Evolutionary conservation across 2,329 filamentous ascomycete species (phyloP), one percentile per base, ranked within the genome.

Genomic region (Epichloe elymi): DNA sequence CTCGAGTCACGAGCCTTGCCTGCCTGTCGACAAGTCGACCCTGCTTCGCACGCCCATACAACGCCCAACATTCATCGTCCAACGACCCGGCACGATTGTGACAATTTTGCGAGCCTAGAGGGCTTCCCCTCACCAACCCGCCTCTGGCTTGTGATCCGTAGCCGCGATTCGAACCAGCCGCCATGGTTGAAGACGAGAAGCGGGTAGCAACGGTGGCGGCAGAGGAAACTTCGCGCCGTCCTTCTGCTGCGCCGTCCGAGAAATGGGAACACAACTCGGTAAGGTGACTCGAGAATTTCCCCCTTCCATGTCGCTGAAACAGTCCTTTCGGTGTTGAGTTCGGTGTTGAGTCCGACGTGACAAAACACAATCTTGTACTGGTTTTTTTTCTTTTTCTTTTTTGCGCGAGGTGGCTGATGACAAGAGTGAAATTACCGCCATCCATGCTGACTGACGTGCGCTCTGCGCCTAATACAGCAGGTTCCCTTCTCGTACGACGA

Each of bases 401-500:
- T 19, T 19, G 19, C 19, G 36, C 6, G 36, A 37, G 42, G 10
- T 7, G 8, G 7, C 26, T 10, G 3, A 30, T 30, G 30, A 10
- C 30, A 30, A 30, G 30, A 30, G 30, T 11, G 8, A 11, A 11
- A 30, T 11, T 4, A 30, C 30, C 15, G 20, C 14, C 44, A 5
- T 20, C 15, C 40, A 46, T 45, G 42, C 49, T 51, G 42, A 51
- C 43, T 35, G 19, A 23, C 33, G 36, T 26, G 26, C 8, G 26
- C 15, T 26, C 30, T 30, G 49, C 17, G 17, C 41, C 33, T 2
- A 46, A n/a, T 19, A 36, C 44, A 62, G 61, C 44, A 63, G 61
- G 57, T 67, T 57, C 65, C 66, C 52, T 68, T 68, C 51, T 65
- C 65, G 8, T 68, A 69, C 53, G 63, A 68, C 49, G 65, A 69